Evolutionary conservation across 2,329 filamentous ascomycete species (phyloP), one percentile per base, ranked within the genome.

Genomic region (Colletotrichum plurivorum): DNA sequence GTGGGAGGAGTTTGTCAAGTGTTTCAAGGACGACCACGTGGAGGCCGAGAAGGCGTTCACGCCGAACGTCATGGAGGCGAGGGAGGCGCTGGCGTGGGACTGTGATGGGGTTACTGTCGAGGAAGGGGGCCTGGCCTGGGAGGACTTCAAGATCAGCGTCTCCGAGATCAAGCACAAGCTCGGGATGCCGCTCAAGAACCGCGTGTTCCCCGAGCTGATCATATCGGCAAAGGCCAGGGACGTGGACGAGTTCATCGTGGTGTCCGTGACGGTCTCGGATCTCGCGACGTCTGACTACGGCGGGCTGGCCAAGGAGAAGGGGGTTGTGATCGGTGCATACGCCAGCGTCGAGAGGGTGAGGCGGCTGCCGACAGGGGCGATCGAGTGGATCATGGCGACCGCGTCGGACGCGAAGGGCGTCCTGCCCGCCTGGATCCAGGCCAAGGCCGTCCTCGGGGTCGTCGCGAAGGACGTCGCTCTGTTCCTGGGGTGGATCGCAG

Each of bases 321-420:
- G 79, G 36, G 78, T 88, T 3, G 85, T 90, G 8, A 78, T 86
- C 36, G 92, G 87, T 4, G 82, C 83, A 10, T 94, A 94, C 74
- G 87, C 84, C 31, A 91, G 89, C 71, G 83, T 94, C 1, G 92
- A 94, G 81, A 81, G 88, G 53, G 80, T 92, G 41, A 80, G 85
- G 64, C 81, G 84, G 74, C 69, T 85, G 5, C 76, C 74, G 4
- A 76, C 73, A n/a, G 80, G 81, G 1, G 77, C 80, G 18, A 84
- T 93, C 54, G 90, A 92, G 78, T 96, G 93, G 93, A 83, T 91
- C 67, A 95, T 95, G 92, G 92, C 89, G 9, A 95, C 93, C 10
- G 87, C 90, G 12, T 92, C 90, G 68, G 88, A 95, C 77, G 93
- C 93, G 0, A 85, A 85, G 62, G 93, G 93, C 0, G 78, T 85